Evolutionary conservation across 495 filamentous ascomycete genomes (phyloP).

Genomic region (Tuber calosporum): DNA sequence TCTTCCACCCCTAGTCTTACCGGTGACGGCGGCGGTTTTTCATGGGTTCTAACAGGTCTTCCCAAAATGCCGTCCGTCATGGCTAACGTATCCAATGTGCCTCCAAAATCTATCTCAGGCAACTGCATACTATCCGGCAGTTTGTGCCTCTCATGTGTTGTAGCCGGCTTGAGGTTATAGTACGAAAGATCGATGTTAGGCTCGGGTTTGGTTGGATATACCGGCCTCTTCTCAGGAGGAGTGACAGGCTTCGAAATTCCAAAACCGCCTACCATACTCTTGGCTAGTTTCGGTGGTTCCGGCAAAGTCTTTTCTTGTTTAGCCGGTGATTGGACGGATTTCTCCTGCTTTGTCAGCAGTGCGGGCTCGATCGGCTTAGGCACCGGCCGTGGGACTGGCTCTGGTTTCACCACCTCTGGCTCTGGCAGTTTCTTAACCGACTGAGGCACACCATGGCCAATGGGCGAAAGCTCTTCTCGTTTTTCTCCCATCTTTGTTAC

Average conservation of each 20-base stretch:
- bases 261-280: not conserved
- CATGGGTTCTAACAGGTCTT: not conserved
- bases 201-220: not conserved
- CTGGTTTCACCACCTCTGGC: not conserved
- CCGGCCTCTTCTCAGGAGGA: not conserved
- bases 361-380: not conserved
- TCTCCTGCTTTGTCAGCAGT: not conserved
- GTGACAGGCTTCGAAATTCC: not conserved
- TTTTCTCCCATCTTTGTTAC: not conserved
- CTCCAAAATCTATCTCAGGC: constrained; percentile 1
- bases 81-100: not conserved
- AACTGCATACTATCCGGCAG: not conserved
- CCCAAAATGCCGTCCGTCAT: not conserved
- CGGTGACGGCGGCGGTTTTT: not conserved
- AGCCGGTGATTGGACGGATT: not conserved
- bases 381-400: not conserved
- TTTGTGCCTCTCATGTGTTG: not conserved
- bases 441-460: not conserved
- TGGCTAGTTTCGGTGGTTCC: not conserved
- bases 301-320: not conserved
- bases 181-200: not conserved
- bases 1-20: not conserved
- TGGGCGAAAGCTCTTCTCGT: not conserved
- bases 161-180: not conserved
- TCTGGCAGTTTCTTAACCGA: not conserved